Evolutionary conservation across 768 basidiomycete species (phyloP).

Genomic region (Leccinellum luteum): DNA sequence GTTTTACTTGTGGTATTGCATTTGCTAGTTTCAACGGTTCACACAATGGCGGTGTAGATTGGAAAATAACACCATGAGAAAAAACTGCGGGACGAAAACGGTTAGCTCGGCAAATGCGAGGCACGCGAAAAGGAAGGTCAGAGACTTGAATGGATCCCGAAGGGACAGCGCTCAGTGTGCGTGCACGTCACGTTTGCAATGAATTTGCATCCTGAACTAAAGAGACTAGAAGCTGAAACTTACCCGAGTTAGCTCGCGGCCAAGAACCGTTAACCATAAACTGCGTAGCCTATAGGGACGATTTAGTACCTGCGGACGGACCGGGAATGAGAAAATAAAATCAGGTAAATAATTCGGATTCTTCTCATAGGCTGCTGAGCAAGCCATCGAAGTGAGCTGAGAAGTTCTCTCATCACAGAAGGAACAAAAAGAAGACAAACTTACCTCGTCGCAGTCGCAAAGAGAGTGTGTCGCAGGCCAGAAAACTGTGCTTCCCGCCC

Average conservation of each 20-base stretch:
- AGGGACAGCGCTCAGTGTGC: constrained; percentile 61
- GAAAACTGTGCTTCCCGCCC: background rate
- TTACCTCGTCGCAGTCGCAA: background rate
- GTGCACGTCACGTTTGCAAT: constrained; percentile 57
- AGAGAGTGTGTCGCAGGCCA: background rate
- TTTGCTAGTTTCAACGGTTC: constrained; percentile 13
- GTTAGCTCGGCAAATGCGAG: constrained; percentile 13
- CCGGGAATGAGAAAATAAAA: constrained; percentile 1
- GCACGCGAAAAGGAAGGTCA: constrained; percentile 37
- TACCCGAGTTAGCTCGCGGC: constrained; percentile 5
- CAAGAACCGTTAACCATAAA: background rate
- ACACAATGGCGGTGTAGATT: background rate
- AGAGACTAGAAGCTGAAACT: constrained; percentile 4
- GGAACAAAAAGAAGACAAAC: background rate
- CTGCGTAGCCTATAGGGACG: background rate
- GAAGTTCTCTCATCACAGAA: constrained; percentile 35
- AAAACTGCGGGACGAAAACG: constrained; percentile 1
- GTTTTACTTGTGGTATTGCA: background rate
- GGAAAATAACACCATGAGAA: background rate
- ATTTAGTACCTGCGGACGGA: constrained; percentile 1
- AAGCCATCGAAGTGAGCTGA: constrained; percentile 68
- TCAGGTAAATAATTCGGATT: constrained; percentile 44
- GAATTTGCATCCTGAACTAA: constrained; percentile 42
- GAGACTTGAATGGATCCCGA: constrained; percentile 84
- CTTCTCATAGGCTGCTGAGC: constrained; percentile 51